Percentiles rank a stretch among this genome's conserved stretches.
phyloP scores from a whole-genome alignment of 371 early-diverging fungal genomes.

The Circinella minor region DNA sequence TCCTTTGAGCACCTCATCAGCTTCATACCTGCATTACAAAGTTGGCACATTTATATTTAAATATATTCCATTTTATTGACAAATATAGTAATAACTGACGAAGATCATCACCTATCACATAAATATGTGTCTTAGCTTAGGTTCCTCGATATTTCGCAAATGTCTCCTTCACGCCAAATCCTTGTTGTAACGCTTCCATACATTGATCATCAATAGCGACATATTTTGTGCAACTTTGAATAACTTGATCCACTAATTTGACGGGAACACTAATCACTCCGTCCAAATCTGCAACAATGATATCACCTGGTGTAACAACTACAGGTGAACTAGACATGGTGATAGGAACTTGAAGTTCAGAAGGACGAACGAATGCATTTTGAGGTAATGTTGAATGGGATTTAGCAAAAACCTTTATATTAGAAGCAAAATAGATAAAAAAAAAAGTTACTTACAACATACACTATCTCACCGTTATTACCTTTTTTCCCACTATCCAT shows the following conservation, averaged over 20 bases:
- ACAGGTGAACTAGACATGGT: constrained; percentile 59
- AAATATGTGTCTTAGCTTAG: background rate
- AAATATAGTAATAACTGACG: background rate
- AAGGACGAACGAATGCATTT: constrained; percentile 67
- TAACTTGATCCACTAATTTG: constrained; percentile 58
- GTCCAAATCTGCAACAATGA: constrained; percentile 81
- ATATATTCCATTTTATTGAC: background rate
- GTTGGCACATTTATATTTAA: background rate
- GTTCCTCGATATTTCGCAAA: constrained; percentile 68
- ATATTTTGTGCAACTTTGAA: constrained; percentile 55
- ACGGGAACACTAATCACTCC: constrained; percentile 76
- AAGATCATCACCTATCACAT: no score
- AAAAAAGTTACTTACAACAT: no score
- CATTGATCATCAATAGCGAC: constrained; percentile 70
- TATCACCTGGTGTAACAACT: constrained; percentile 69
- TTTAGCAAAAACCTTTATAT: constrained; percentile 63
- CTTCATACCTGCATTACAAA: no score
- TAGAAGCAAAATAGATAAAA: background rate
- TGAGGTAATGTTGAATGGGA: constrained; percentile 73
- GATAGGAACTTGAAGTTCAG: constrained; percentile 66
- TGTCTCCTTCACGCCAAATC: constrained; percentile 65
- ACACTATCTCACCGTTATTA: no score
- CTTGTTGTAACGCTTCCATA: constrained; percentile 69
- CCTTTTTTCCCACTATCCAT: no score
- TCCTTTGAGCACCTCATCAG: no score